Evolutionary conservation across 2,329 filamentous ascomycete genomes (phyloP).

Genomic region (Ilyonectria robusta): DNA sequence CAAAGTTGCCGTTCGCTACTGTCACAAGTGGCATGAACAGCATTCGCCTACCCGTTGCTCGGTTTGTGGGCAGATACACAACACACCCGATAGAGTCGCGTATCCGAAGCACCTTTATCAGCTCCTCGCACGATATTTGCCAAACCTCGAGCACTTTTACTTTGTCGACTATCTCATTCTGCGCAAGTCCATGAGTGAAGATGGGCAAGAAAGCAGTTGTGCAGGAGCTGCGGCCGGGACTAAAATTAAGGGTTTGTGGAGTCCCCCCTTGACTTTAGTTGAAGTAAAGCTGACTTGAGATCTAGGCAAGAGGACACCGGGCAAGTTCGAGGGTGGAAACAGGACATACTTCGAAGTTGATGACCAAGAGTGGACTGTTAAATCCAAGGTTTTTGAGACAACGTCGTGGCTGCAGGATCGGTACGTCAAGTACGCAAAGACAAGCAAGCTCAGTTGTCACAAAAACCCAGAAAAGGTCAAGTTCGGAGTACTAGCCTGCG

Average conservation of each 20-base stretch:
- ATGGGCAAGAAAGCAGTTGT: not conserved
- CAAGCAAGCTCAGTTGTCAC: conserved; percentile 51
- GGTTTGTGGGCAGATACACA: conserved; percentile 53
- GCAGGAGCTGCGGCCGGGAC: not conserved
- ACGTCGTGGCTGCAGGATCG: conserved; percentile 56
- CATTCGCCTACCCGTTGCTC: conserved; percentile 47
- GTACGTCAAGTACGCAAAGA: conserved; percentile 56
- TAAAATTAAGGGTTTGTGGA: conserved; percentile 26
- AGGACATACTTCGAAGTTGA: conserved; percentile 54
- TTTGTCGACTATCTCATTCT: conserved; percentile 61
- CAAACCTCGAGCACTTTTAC: conserved; percentile 60
- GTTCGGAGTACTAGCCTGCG: conserved; percentile 59
- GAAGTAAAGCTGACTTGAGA: conserved; percentile 23
- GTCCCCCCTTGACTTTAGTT: not conserved
- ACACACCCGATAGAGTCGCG: conserved; percentile 42
- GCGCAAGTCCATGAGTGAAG: conserved; percentile 39
- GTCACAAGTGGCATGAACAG: conserved; percentile 57
- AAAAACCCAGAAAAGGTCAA: conserved; percentile 53
- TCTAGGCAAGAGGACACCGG: conserved; percentile 15
- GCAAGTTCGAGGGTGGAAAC: conserved; percentile 41
- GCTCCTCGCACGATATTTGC: conserved; percentile 58
- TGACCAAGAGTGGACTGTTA: conserved; percentile 53
- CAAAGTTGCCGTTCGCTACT: conserved; percentile 59
- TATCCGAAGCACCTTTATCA: conserved; percentile 60
- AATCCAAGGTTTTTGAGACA: conserved; percentile 53